These are phyloP conservation scores for Isabelozyma gotoi DNA, from an alignment of 805 yeast genomes.

Conservation along the genomic window DNA sequence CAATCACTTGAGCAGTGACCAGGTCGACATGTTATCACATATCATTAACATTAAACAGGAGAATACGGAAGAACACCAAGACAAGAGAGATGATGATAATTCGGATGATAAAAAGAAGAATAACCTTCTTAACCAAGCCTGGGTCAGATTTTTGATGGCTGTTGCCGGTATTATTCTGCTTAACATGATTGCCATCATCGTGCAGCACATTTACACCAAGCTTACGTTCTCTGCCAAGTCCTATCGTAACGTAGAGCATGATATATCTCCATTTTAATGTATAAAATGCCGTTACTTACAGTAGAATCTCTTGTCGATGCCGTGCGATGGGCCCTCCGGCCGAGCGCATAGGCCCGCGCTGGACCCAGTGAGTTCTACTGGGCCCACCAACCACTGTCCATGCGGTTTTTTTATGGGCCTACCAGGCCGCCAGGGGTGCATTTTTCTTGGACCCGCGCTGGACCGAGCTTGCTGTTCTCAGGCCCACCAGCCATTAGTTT, in stretches of 20 bases:
- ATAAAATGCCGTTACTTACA: too few relatives aligned
- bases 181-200: constrained; percentile 34
- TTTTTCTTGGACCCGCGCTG: too few relatives aligned
- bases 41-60: background rate
- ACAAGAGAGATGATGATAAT: background rate
- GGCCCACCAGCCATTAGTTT: too few relatives aligned
- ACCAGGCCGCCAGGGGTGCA: too few relatives aligned
- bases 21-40: background rate
- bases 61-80: background rate
- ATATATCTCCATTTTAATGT: constrained; percentile 31
- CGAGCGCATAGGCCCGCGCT: too few relatives aligned
- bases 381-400: too few relatives aligned
- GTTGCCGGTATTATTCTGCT: constrained; percentile 33
- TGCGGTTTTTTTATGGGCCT: too few relatives aligned
- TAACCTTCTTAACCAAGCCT: constrained; percentile 20
- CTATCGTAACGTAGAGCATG: constrained; percentile 36
- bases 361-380: too few relatives aligned
- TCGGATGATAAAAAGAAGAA: constrained; percentile 2
- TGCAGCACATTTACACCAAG: constrained; percentile 37
- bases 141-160: constrained; percentile 32
- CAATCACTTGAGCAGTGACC: background rate
- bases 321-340: too few relatives aligned
- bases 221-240: constrained; percentile 24
- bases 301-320: background rate
- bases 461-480: too few relatives aligned